Evolutionary conservation across 2,329 filamentous ascomycete genomes (phyloP).

Genomic region (Diaporthe ilicicola): DNA sequence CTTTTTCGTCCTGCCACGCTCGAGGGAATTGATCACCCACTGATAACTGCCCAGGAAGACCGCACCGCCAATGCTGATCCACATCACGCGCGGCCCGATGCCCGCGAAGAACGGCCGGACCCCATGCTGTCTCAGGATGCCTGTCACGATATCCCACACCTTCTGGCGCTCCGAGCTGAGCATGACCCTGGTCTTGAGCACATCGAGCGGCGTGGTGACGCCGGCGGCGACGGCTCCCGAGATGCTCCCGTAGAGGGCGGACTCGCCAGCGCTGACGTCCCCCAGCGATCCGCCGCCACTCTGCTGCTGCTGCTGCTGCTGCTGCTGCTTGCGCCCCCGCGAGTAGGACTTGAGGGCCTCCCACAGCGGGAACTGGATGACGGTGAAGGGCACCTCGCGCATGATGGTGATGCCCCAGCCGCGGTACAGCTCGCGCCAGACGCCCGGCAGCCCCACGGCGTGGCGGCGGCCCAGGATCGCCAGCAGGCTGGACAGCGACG

Average conservation of each 20-base stretch:
- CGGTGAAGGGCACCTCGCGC: constrained; percentile 95
- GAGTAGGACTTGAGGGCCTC: constrained; percentile 86
- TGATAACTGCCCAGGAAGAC: constrained; percentile 96
- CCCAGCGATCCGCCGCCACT: constrained; percentile 33
- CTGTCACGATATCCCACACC: constrained; percentile 65
- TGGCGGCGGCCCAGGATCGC: constrained; percentile 70
- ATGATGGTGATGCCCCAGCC: constrained; percentile 94
- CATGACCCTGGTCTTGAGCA: constrained; percentile 98
- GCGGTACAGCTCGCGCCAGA: constrained; percentile 87
- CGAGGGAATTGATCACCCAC: constrained; percentile 81
- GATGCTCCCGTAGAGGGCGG: constrained; percentile 83
- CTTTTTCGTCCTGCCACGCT: constrained; percentile 43
- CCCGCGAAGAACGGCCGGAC: constrained; percentile 77
- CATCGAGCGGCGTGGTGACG: constrained; percentile 91
- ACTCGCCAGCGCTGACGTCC: constrained; percentile 76
- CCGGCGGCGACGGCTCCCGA: constrained; percentile 87
- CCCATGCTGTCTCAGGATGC: constrained; percentile 72
- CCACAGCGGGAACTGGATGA: constrained; percentile 98
- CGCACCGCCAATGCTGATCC: constrained; percentile 94
- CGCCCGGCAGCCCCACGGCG: constrained; percentile 57
- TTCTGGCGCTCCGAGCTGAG: constrained; percentile 75
- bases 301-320: constrained; percentile 39
- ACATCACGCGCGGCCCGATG: constrained; percentile 83
- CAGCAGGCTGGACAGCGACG: constrained; percentile 70
- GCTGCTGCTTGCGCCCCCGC: constrained; percentile 48